Base-by-base conservation (phyloP, 2,329 filamentous ascomycete genomes). In the Aureobasidium subglaciale region DNA sequence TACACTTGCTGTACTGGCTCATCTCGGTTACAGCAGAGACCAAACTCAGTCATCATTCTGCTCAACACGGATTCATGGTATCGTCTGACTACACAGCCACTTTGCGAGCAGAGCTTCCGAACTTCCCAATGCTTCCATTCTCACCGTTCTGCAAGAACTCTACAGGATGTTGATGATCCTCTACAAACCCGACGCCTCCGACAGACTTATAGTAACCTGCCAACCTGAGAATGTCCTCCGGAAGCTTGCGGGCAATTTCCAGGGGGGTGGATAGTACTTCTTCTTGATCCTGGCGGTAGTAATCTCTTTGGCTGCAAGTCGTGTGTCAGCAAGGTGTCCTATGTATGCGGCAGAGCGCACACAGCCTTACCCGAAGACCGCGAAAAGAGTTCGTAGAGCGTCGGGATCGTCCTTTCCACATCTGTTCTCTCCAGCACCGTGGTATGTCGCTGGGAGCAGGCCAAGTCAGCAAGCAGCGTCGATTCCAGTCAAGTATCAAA, bases 341-440 rank as follows among this genome's bases (percentile, higher is more conserved):
- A n/a, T 25, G 29, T 18, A 10, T 2, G 5, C 2, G 5, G 22
- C 3, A 9, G 4, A n/a, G 34, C 10, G 8, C 11, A 18, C 38
- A 5, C 2, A 15, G 7, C 18, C 45, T 38, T 27, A 49, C 45
- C 30, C 45, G 27, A 49, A 49, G 3, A 35, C 15, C 9, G 45
- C 45, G 24, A 49, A 49, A 15, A 49, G 32, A 6, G 45, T 49
- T 3, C 45, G 20, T 22, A 49, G n/a, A 27, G 45, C 45, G 22
- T 49, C 45, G 9, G 45, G 45, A 16, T 49, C 45, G n/a, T 38
- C 24, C 7, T 38, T 49, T 18, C 6, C 45, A 11, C 45, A 37
- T 20, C 38, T 49, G 45, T 49, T 49, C 32, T 49, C 45, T 25
- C 45, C 45, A 8, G 45, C 45, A 37, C 45, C 45, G 10, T 49